Evolutionary conservation across 306 rosid genomes (phyloP).

Genomic region (Dicorynia guianensis): DNA sequence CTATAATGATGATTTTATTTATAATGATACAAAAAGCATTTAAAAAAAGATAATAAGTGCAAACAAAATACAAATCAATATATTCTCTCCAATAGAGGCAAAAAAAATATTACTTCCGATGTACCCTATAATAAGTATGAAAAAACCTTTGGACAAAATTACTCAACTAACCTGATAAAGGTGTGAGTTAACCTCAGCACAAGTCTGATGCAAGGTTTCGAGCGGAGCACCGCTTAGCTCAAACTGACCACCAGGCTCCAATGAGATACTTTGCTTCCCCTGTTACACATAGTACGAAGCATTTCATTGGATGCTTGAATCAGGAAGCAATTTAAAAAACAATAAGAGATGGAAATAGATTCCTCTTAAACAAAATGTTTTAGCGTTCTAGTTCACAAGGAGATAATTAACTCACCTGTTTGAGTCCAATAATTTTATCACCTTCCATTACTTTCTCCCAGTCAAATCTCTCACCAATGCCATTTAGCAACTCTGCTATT

Average conservation of each 20-base stretch:
- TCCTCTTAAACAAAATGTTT: conserved; percentile 2
- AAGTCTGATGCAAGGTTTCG: conserved; percentile 97
- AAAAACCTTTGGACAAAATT: neutral
- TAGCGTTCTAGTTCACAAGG: conserved; percentile 6
- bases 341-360: conserved; percentile 10
- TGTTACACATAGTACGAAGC: conserved; percentile 48
- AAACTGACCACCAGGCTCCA: conserved; percentile 99
- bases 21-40: conserved; percentile 7
- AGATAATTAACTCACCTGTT: conserved; percentile 63
- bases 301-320: conserved; percentile 28
- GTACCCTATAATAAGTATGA: conserved; percentile 7
- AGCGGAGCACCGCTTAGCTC: conserved; percentile 99
- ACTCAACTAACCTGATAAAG: conserved; percentile 79
- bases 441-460: conserved; percentile 97
- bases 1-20: neutral
- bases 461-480: conserved; percentile 92
- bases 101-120: conserved; percentile 11
- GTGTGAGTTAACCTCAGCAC: conserved; percentile 97
- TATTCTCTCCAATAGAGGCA: conserved; percentile 1
- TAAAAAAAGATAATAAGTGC: neutral
- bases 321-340: conserved; percentile 28
- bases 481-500: conserved; percentile 81
- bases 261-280: conserved; percentile 97
- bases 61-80: neutral
- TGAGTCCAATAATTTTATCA: conserved; percentile 89